These are phyloP conservation scores for Xenosphaeropsis pyriputrescens DNA, from an alignment of 2,329 filamentous ascomycete species.

Conservation along the genomic window DNA sequence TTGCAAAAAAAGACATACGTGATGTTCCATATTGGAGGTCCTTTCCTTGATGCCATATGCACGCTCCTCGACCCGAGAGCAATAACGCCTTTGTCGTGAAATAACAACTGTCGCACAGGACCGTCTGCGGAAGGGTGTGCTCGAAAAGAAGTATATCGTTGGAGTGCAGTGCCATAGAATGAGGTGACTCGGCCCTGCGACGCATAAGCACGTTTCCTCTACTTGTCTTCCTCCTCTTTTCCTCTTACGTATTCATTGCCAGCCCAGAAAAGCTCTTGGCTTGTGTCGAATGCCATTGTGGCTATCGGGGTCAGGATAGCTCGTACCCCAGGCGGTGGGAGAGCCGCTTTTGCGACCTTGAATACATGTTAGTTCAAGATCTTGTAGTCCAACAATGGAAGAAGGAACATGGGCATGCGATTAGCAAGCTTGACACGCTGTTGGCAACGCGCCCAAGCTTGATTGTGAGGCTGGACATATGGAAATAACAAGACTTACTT, in stretches of 20 bases:
- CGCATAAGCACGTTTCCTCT: not conserved
- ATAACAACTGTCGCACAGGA: conserved; percentile 72
- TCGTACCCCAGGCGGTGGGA: conserved; percentile 63
- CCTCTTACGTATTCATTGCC: conserved; percentile 72
- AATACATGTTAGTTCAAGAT: not conserved
- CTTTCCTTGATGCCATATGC: conserved; percentile 76
- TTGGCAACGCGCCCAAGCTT: conserved; percentile 2
- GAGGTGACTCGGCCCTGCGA: conserved; percentile 71
- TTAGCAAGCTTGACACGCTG: conserved; percentile 2
- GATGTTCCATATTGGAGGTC: conserved; percentile 79
- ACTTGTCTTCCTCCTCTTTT: conserved; percentile 1
- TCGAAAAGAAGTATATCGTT: conserved; percentile 81
- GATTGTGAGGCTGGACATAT: conserved; percentile 3
- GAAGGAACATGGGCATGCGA: not conserved
- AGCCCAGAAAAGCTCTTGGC: conserved; percentile 82
- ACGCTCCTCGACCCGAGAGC: conserved; percentile 71
- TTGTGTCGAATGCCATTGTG: conserved; percentile 76
- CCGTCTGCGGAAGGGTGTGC: conserved; percentile 63
- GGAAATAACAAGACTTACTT: conserved; percentile 29
- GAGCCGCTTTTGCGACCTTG: conserved; percentile 67
- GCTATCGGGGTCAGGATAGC: conserved; percentile 57
- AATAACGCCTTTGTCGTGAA: conserved; percentile 83
- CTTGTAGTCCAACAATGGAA: conserved; percentile 1
- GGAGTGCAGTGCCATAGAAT: conserved; percentile 73
- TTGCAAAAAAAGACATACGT: conserved; percentile 30